Conservation (phyloP, 495 filamentous ascomycete species). For the Penicillium desertorum region DNA sequence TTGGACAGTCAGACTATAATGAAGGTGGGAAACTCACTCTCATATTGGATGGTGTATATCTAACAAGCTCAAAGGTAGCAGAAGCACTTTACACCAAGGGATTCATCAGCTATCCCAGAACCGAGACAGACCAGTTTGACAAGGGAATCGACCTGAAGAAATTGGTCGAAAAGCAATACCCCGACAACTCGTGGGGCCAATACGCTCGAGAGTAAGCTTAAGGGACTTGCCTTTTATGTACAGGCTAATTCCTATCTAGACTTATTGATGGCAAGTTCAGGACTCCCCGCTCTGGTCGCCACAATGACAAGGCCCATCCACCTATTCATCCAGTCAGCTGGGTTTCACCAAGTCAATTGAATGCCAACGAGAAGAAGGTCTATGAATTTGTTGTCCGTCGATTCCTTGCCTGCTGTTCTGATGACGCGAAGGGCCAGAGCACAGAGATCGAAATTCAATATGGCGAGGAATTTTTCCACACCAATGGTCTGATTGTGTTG, state of each 20-base stretch:
- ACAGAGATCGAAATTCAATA: constrained; percentile 84
- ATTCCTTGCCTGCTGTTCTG: constrained; percentile 94
- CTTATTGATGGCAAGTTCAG: constrained; percentile 78
- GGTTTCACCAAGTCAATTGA: constrained; percentile 61
- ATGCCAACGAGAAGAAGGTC: constrained; percentile 65
- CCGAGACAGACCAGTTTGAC: constrained; percentile 96
- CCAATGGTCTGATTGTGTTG: constrained; percentile 80
- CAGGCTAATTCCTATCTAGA: constrained; percentile 32
- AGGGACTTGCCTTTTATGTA: neutral
- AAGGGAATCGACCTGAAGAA: constrained; percentile 79
- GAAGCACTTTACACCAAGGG: constrained; percentile 91
- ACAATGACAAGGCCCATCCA: constrained; percentile 96
- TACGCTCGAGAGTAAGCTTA: constrained; percentile 66
- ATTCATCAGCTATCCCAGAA: constrained; percentile 95
- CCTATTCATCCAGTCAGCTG: constrained; percentile 93
- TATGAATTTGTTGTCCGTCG: constrained; percentile 95
- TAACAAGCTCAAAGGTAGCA: constrained; percentile 52
- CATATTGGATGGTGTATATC: neutral
- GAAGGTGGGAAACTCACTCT: constrained; percentile 47
- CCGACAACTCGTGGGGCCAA: constrained; percentile 70
- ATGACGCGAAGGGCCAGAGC: constrained; percentile 81
- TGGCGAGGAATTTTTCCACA: constrained; percentile 77
- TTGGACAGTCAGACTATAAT: constrained; percentile 87
- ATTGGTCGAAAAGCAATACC: constrained; percentile 80
- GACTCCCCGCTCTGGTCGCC: constrained; percentile 73